Evolutionary conservation across 805 yeast genomes (phyloP).

Genomic region (Nakazawaea ambrosiae): DNA sequence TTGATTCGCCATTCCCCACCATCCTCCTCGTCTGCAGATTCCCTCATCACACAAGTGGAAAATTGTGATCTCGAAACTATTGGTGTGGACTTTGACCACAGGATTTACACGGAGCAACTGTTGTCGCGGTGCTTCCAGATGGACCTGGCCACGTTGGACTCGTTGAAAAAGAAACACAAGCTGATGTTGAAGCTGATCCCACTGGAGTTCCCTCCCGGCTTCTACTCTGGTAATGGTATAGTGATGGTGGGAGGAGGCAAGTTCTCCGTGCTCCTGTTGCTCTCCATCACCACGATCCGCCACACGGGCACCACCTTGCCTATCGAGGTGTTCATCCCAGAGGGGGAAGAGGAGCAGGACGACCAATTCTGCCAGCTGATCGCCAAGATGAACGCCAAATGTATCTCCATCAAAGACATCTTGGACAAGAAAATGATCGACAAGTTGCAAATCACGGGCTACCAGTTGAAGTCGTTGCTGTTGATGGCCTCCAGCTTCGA

Average conservation of each 20-base stretch:
- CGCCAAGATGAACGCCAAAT: constrained; percentile 48
- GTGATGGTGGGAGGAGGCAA: constrained; percentile 73
- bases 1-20: not conserved
- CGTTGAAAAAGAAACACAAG: constrained; percentile 39
- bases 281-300: constrained; percentile 43
- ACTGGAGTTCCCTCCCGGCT: constrained; percentile 25
- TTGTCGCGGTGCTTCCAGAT: constrained; percentile 37
- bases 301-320: constrained; percentile 40
- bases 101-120: constrained; percentile 1
- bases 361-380: constrained; percentile 34
- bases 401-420: constrained; percentile 46
- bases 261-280: constrained; percentile 55
- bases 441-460: constrained; percentile 33
- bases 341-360: constrained; percentile 41
- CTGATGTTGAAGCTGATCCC: constrained; percentile 35
- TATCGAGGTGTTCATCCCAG: constrained; percentile 42
- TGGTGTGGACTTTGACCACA: constrained; percentile 1
- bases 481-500: constrained; percentile 46
- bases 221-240: constrained; percentile 50
- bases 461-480: constrained; percentile 43
- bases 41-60: too few relatives aligned
- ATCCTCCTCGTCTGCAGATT: not conserved
- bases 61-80: constrained; percentile 2
- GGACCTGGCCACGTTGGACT: not conserved
- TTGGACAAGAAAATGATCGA: constrained; percentile 36